phyloP scores from a whole-genome alignment of 805 yeast species.

The Groenewaldozyma tartarivorans region DNA sequence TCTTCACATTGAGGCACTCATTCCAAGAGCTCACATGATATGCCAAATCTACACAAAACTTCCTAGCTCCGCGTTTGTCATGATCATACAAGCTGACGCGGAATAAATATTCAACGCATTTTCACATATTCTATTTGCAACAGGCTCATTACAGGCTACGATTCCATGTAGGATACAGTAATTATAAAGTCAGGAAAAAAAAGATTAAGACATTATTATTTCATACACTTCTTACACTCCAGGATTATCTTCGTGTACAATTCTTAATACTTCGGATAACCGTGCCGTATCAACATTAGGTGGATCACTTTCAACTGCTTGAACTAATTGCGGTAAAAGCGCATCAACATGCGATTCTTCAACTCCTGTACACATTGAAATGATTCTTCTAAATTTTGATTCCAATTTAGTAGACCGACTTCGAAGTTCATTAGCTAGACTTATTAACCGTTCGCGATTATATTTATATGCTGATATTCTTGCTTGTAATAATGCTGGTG shows the following conservation, averaged over 20 bases:
- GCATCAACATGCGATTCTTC: conserved; percentile 71
- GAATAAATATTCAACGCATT: no score
- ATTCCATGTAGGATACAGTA: no score
- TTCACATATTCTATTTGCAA: no score
- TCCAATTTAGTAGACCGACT: conserved; percentile 50
- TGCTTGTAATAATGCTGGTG: conserved; percentile 55
- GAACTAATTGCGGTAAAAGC: conserved; percentile 72
- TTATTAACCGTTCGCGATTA: conserved; percentile 50
- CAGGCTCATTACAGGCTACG: no score
- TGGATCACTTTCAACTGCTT: conserved; percentile 84
- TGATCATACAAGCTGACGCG: no score
- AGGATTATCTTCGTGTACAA: conserved; percentile 33
- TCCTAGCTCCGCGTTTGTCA: no score
- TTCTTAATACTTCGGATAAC: conserved; percentile 45
- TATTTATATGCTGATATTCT: conserved; percentile 70
- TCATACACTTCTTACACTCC: conserved; percentile 1
- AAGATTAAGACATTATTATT: conserved; percentile 2
- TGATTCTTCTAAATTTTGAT: conserved; percentile 75
- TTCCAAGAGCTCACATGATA: no score
- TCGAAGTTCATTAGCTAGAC: conserved; percentile 43
- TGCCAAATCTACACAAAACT: no score
- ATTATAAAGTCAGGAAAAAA: no score
- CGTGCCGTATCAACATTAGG: conserved; percentile 53
- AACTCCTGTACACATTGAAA: conserved; percentile 83
- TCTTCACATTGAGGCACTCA: no score